A percentile compares a stretch with the other conserved stretches of the same genome.
Evolutionary conservation across 116 monocot species (phyloP).

Genomic region (Dioscorea cayenensis): DNA sequence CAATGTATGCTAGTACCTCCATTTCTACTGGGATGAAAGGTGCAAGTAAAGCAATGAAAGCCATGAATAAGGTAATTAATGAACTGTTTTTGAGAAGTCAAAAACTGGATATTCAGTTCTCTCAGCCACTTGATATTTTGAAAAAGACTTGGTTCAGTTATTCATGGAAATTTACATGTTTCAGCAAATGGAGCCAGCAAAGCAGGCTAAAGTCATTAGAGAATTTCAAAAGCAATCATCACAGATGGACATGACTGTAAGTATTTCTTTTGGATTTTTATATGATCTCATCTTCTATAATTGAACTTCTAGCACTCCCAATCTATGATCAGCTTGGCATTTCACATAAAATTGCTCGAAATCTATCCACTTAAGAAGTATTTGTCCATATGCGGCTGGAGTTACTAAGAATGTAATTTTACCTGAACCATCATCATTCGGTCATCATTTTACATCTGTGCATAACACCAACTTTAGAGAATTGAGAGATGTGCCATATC

Average conservation of each 20-base stretch:
- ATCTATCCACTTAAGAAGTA: background rate
- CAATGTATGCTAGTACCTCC: conserved; percentile 93
- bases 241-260: conserved; percentile 75
- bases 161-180: conserved; percentile 8
- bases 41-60: conserved; percentile 95
- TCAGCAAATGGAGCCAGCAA: conserved; percentile 65
- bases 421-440: background rate
- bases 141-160: background rate
- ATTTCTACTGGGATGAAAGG: conserved; percentile 98
- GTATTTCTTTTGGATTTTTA: background rate
- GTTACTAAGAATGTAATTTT: background rate
- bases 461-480: no score
- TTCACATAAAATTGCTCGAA: background rate
- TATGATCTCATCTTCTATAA: background rate
- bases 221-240: conserved; percentile 67
- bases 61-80: conserved; percentile 73
- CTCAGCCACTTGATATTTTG: background rate
- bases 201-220: conserved; percentile 52
- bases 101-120: background rate
- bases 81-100: background rate
- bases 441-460: no score
- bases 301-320: background rate
- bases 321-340: background rate
- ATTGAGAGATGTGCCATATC: no score
- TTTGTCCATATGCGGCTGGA: background rate